Evolutionary conservation across 2,329 filamentous ascomycete genomes (phyloP).

Genomic region (Aspergillus persii): DNA sequence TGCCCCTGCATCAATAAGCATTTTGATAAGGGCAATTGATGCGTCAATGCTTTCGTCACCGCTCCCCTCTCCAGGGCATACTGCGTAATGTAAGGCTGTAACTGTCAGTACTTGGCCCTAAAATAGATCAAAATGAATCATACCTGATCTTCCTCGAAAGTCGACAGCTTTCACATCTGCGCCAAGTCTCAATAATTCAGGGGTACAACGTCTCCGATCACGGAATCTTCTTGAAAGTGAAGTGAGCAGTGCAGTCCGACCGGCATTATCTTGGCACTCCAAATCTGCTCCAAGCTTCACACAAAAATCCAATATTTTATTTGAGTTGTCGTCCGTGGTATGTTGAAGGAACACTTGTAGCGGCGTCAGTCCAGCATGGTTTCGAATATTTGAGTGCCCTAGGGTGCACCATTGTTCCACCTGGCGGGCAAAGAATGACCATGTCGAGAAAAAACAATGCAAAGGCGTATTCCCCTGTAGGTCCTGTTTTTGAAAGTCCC

Average conservation of each 20-base stretch:
- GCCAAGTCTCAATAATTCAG: not conserved
- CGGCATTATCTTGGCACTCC: not conserved
- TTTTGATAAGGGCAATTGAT: not conserved
- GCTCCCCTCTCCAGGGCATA: not conserved
- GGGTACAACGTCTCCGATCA: not conserved
- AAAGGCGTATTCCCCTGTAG: conserved; percentile 3
- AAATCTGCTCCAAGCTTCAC: not conserved
- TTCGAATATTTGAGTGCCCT: not conserved
- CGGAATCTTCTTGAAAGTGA: not conserved
- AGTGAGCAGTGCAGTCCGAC: not conserved
- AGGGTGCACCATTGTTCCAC: not conserved
- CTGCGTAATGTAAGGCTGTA: not conserved
- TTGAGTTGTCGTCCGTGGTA: not conserved
- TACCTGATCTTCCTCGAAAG: conserved; percentile 5
- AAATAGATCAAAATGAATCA: not conserved
- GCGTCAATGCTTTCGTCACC: not conserved
- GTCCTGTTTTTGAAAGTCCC: conserved; percentile 1
- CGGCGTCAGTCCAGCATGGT: conserved; percentile 1
- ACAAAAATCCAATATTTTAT: not conserved
- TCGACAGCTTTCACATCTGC: conserved; percentile 2
- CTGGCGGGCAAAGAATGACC: not conserved
- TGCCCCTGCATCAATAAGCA: not conserved
- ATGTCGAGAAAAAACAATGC: not conserved
- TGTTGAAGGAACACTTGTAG: not conserved
- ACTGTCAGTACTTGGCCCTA: not conserved